These are phyloP conservation scores for Biscogniauxia sp. DNA, from an alignment of 2,329 filamentous ascomycete species.

Conservation along the genomic window DNA sequence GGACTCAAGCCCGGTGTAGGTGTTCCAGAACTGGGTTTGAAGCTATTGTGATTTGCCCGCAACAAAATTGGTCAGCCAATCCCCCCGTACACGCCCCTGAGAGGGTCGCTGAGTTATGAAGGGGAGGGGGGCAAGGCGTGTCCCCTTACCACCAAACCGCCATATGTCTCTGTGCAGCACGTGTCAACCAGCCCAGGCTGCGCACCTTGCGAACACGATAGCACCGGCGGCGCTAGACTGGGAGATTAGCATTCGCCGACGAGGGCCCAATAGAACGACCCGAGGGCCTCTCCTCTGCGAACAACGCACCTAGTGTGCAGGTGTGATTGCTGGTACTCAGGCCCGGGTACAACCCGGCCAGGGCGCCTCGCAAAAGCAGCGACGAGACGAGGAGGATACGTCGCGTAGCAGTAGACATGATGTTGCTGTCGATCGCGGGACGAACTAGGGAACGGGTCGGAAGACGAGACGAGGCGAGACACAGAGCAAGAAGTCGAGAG, in stretches of 20 bases:
- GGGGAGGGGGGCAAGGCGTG: background rate
- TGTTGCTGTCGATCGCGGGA: conserved; percentile 10
- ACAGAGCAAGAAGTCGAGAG: background rate
- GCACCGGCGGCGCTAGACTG: conserved; percentile 29
- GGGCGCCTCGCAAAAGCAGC: conserved; percentile 27
- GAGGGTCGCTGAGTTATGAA: background rate
- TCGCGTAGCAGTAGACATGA: conserved; percentile 14
- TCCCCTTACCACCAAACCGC: conserved; percentile 50
- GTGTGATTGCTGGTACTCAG: conserved; percentile 55
- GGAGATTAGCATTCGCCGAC: conserved; percentile 12
- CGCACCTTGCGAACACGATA: conserved; percentile 50
- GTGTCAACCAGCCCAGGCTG: conserved; percentile 49
- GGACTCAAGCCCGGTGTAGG: conserved; percentile 58
- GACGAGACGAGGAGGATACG: conserved; percentile 27
- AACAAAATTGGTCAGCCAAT: conserved; percentile 2
- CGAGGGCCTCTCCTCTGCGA: background rate
- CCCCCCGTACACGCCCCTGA: background rate
- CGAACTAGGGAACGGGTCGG: too few relatives aligned
- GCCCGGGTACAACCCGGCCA: conserved; percentile 41
- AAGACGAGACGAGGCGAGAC: background rate
- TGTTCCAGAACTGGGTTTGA: conserved; percentile 63
- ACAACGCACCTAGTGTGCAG: conserved; percentile 45
- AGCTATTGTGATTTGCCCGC: conserved; percentile 34
- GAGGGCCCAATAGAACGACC: background rate
- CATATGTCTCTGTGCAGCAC: conserved; percentile 65